A percentile compares a stretch with the other conserved stretches of the same genome.
These are phyloP conservation scores for Microbotryomycetes sp. DNA, from an alignment of 1,284 basidiomycete species.

Conservation along the genomic window DNA sequence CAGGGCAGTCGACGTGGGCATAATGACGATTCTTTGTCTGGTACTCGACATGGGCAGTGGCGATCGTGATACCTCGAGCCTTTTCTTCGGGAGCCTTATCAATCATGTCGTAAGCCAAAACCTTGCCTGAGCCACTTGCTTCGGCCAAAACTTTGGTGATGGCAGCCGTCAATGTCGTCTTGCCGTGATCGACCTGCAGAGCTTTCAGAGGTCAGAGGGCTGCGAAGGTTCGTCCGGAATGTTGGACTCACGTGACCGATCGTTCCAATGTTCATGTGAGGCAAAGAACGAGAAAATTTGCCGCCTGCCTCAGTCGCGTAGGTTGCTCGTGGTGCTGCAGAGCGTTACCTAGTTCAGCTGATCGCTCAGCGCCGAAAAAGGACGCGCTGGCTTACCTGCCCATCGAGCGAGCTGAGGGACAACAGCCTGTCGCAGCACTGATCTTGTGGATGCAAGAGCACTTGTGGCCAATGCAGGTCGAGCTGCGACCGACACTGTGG, in stretches of 20 bases:
- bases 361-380: background rate
- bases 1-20: conserved; percentile 98
- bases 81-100: conserved; percentile 99
- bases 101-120: conserved; percentile 95
- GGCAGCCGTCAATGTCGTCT: conserved; percentile 94
- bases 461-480: conserved; percentile 17
- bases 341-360: background rate
- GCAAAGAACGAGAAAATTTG: conserved; percentile 23
- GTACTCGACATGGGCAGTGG: conserved; percentile 87
- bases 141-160: conserved; percentile 93
- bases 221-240: background rate
- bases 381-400: background rate
- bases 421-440: conserved; percentile 10
- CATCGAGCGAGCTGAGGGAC: background rate
- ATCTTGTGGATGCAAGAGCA: conserved; percentile 8
- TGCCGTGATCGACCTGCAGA: conserved; percentile 43
- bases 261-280: conserved; percentile 46
- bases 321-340: conserved; percentile 20
- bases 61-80: conserved; percentile 97
- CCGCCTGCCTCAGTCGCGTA: conserved; percentile 31
- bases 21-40: conserved; percentile 88
- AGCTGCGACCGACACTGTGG: conserved; percentile 24
- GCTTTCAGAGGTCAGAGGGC: background rate
- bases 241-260: conserved; percentile 43
- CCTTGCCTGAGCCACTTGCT: conserved; percentile 71